These are phyloP conservation scores for Penicillium canariense DNA, from an alignment of 495 filamentous ascomycete species.

Conservation along the genomic window DNA sequence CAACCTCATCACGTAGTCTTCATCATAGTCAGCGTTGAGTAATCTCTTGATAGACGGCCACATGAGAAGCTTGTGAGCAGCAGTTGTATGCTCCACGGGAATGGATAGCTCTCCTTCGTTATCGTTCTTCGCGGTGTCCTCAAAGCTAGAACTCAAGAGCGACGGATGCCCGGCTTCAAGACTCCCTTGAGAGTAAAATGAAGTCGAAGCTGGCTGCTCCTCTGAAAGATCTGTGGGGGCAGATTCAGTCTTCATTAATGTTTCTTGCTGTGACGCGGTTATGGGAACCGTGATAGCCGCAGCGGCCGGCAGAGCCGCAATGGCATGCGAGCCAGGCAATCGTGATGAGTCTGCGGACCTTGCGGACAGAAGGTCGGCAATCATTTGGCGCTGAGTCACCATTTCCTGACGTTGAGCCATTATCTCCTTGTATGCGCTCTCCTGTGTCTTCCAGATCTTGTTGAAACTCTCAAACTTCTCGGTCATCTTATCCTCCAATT, in stretches of 20 bases:
- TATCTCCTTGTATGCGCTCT: neutral
- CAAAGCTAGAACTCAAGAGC: conserved; percentile 2
- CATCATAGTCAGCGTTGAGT: conserved; percentile 46
- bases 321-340: neutral
- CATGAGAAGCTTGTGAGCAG: conserved; percentile 72
- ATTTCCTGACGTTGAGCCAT: too few relatives aligned
- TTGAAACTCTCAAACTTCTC: conserved; percentile 9
- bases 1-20: conserved; percentile 68
- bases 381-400: conserved; percentile 3
- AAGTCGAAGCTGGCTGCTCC: neutral
- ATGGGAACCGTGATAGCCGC: too few relatives aligned
- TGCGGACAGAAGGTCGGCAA: neutral
- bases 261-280: neutral
- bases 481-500: conserved; percentile 29
- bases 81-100: conserved; percentile 75
- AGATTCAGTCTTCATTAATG: conserved; percentile 18
- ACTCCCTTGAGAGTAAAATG: too few relatives aligned
- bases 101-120: conserved; percentile 60
- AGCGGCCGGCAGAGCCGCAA: conserved; percentile 3
- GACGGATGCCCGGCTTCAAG: neutral
- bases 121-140: conserved; percentile 19
- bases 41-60: conserved; percentile 64
- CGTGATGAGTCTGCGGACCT: neutral
- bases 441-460: conserved; percentile 12
- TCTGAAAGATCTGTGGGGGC: neutral